Base-by-base conservation (phyloP, 2,329 filamentous ascomycete genomes). In the Alternaria rosae region DNA sequence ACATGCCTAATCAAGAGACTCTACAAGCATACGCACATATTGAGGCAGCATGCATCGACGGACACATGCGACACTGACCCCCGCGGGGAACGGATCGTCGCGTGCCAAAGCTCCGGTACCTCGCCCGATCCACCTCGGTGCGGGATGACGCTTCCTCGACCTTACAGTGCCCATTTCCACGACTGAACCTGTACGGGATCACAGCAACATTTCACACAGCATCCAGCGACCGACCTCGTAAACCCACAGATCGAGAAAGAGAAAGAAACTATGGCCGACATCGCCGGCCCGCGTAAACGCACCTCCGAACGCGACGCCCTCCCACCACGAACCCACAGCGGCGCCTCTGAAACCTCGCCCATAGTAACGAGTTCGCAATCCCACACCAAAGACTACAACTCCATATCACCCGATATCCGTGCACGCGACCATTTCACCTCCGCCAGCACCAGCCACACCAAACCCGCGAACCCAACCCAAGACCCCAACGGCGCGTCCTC, bases 341-440 rank as follows among this genome's bases (percentile, higher is more conserved):
- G 6, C 55, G 48, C 81, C 57, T 38, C 35, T 2, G 81, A 83
- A 63, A 63, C 65, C 9, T 69, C 66, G 10, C 71, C 75, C 13
- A 77, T 78, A 30, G 65, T 71, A 54, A 20, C 42, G 6, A n/a
- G 67, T 23, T 53, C 50, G 30, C 51, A 56, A 23, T 15, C 12
- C 15, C 28, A 25, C 11, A 3, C 10, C 28, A 4, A 57, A 47
- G 70, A 73, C 28, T 76, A 77, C 53, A 61, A 71, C 10, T 68
- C 73, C 10, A 74, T 76, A 50, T 71, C 67, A 61, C 51, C 42
- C 25, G 45, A 38, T 35, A 57, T 45, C 38, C 42, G 59, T 35
- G 57, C 60, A 23, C 42, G 57, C 42, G 12, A 45, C n/a, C 48
- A 32, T 38, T 32, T 12, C 44, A 28, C 17, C 25, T 21, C 20